Evolutionary conservation across 208 protist species (phyloP), one percentile per base, ranked within the genome.

Genomic region (Crithidia acanthocephali): DNA sequence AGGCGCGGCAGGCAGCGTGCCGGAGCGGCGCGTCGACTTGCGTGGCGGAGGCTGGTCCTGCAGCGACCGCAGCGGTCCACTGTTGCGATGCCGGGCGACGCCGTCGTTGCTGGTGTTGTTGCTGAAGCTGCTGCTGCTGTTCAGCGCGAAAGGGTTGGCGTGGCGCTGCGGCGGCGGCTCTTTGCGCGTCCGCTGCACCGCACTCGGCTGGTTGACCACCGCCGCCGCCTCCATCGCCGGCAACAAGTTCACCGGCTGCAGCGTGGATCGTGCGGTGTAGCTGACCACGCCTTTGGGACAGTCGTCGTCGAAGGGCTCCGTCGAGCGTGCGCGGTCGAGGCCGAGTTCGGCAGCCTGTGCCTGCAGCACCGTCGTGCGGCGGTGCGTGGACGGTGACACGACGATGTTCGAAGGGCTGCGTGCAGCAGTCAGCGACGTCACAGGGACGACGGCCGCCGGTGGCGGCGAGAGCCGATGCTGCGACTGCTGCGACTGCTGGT

Each of bases 281-380:
- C 52, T 60, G n/a, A 47, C 52, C 1, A 45, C 64, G 16, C 64
- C 64, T 30, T 42, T 61, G 15, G 27, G 22, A 22, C 37, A 33
- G 35, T 57, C 10, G 37, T 76, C 63, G n/a, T 64, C 68, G 42
- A 74, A 81, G 9, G 76, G 76, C 61, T 77, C 76, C 7, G 61
- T 33, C 1, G 76, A 76, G 7, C 66, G 76, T 0, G 47, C 65
- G 11, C 58, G 61, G 30, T 71, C 55, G 9, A 68, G n/a, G 18
- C 13, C 40, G 22, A 25, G 7, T 23, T 27, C 22, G 9, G 47
- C 33, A 0, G 27, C 55, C 48, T 33, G 62, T 2, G 71, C 2
- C 32, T 22, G 37, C 11, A 62, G 25, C 33, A 18, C 56, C 9
- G 42, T 25, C 4, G 42, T 27, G 30, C 62, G 20, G 11, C 42